These are phyloP conservation scores for Musa itinerans DNA, from an alignment of 176 grass and related monocot genomes.

Conservation along the genomic window DNA sequence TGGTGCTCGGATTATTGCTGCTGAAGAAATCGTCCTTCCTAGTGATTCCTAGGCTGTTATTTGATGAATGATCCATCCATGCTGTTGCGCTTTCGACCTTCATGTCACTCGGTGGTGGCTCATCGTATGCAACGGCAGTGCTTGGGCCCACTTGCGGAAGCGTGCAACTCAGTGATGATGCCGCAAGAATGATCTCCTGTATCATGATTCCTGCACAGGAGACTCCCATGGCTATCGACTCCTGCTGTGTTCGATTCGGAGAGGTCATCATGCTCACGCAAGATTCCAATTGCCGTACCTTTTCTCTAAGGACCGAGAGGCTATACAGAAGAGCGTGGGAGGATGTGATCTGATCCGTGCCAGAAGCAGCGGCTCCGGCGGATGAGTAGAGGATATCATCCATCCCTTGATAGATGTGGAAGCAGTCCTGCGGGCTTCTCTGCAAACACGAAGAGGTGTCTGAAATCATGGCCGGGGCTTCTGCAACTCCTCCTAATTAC, in stretches of 20 bases:
- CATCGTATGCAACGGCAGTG: neutral
- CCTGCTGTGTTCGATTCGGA: neutral
- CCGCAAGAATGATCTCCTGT: conserved; percentile 8
- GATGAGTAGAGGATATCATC: conserved; percentile 11
- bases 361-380: neutral
- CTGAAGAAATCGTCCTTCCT: neutral
- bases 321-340: conserved; percentile 11
- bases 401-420: conserved; percentile 8
- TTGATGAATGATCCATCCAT: neutral
- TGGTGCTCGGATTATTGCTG: neutral
- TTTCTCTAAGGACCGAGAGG: neutral
- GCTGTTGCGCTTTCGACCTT: neutral
- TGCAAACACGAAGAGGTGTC: neutral
- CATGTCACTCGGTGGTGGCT: neutral
- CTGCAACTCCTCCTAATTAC: too few species aligned
- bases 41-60: neutral
- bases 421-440: neutral
- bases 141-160: neutral
- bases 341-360: neutral
- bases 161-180: neutral
- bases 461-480: neutral
- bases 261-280: neutral
- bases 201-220: neutral
- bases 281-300: conserved; percentile 14
- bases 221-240: neutral